Base-by-base conservation (phyloP, 192 early-diverging fungal species). In the Rhizoclosmatium globosum region DNA sequence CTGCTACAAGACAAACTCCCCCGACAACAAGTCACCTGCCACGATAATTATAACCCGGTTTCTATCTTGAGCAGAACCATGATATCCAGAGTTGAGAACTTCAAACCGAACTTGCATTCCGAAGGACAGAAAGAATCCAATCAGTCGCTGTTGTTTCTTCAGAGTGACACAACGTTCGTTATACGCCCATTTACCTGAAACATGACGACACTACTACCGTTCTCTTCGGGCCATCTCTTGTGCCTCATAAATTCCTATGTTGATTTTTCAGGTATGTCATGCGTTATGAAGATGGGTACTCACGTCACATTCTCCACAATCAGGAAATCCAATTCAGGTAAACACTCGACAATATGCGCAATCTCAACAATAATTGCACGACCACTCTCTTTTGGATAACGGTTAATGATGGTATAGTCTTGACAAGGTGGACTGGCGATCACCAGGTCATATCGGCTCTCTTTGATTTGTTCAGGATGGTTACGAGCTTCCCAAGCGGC, bases 221-320 rank as follows among this genome's bases (percentile, higher is more conserved):
- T 64, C 13, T 64, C 60, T 47, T 74, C 72, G 1, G 7, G 7
- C 72, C 72, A 74, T 4, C 21, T 4, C 6, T 39, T 7, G 2
- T 50, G 15, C 15, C 72, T 56, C 13, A 59, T 59, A 60, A 60
- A 74, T 43, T 74, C 72, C 72, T 74, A 43, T 62, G 7, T 38
- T 21, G 39, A 21, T 64, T 64, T 64, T 38, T 64, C 6, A 31
- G 31, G 31, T 31, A 31, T 31, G 31, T 31, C 31, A 31, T 31
- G 31, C 31, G 31, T 31, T 31, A 39, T n/a, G 38, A 11, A 64
- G 23, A 64, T 11, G 19, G 21, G 23, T 21, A 74, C 72, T 62
- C 41, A 74, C 72, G 72, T 42, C 7, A 74, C 72, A 45, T 74
- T 74, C 44, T 74, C 72, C 60, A 64, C 60, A 46, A 74, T 43